Conservation (phyloP, 202 grass and related monocot species). For the Hordeum pubiflorum region DNA sequence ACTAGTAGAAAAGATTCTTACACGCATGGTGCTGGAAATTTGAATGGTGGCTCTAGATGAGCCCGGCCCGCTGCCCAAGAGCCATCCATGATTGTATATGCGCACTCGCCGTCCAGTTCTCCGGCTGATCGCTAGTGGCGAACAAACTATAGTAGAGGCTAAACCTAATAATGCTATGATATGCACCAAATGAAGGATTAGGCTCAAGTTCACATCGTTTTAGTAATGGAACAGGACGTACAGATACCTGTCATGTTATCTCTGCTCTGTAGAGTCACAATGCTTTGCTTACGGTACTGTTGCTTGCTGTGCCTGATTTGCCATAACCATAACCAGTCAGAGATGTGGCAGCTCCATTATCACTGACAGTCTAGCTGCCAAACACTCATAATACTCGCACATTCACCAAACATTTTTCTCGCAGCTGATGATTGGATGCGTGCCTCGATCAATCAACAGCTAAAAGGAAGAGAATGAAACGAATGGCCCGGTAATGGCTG, state of each 20-base stretch:
- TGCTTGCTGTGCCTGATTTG: background rate
- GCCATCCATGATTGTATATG: background rate
- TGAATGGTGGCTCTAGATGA: background rate
- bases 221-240: background rate
- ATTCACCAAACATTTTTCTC: background rate
- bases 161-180: background rate
- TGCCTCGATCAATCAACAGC: slow-evolving; percentile 11
- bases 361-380: slow-evolving; percentile 2
- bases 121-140: slow-evolving; percentile 7
- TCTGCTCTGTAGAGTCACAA: background rate
- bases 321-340: background rate
- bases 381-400: background rate
- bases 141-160: background rate
- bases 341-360: slow-evolving; percentile 15
- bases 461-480: background rate
- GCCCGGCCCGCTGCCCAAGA: background rate
- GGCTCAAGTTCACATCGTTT: background rate
- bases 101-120: slow-evolving; percentile 16
- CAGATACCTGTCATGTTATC: background rate
- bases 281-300: background rate
- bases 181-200: background rate
- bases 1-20: slow-evolving; percentile 17
- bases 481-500: slow-evolving; percentile 20
- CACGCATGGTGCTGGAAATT: background rate
- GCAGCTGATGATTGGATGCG: background rate